A percentile compares a stretch with the other conserved stretches of the same genome.
These are phyloP conservation scores for Coemansia javaensis DNA, from an alignment of 192 early-diverging fungal genomes.

Conservation along the genomic window DNA sequence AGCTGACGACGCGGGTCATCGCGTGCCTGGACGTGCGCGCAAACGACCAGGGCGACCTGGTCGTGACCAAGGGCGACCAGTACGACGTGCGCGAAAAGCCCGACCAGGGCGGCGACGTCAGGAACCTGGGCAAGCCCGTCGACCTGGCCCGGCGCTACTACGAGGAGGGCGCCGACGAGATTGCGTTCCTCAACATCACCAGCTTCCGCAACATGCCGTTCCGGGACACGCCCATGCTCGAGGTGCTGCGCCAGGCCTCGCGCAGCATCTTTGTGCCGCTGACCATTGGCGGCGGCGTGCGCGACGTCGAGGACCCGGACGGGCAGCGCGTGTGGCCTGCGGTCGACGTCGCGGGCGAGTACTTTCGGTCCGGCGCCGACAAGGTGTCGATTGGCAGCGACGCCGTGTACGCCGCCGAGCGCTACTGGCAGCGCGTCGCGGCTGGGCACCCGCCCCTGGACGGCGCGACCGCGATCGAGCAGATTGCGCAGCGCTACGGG, in stretches of 20 bases:
- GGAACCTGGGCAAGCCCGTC: constrained; percentile 97
- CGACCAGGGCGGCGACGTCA: constrained; percentile 60
- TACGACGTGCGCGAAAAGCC: constrained; percentile 89
- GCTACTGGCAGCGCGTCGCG: constrained; percentile 58
- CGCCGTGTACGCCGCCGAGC: constrained; percentile 97
- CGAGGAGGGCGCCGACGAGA: constrained; percentile 94
- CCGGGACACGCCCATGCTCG: constrained; percentile 90
- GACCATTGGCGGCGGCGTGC: constrained; percentile 98
- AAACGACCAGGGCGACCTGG: constrained; percentile 95
- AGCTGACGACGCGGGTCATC: constrained; percentile 85
- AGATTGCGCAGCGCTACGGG: constrained; percentile 92
- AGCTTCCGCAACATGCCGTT: constrained; percentile 92
- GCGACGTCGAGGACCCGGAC: constrained; percentile 84
- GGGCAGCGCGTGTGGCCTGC: constrained; percentile 71
- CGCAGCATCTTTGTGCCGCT: constrained; percentile 97
- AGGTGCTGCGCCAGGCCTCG: constrained; percentile 81
- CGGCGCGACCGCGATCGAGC: constrained; percentile 87
- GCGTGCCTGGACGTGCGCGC: constrained; percentile 96
- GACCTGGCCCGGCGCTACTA: constrained; percentile 89
- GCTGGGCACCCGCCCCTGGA: constrained; percentile 29
- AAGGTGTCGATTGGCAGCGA: constrained; percentile 99
- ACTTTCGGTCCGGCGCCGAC: constrained; percentile 98
- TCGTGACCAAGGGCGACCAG: constrained; percentile 99
- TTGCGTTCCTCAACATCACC: constrained; percentile 98
- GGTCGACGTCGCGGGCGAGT: constrained; percentile 96